These are phyloP conservation scores for Aspergillus glaucus DNA, from an alignment of 2,329 filamentous ascomycete species.

Conservation along the genomic window DNA sequence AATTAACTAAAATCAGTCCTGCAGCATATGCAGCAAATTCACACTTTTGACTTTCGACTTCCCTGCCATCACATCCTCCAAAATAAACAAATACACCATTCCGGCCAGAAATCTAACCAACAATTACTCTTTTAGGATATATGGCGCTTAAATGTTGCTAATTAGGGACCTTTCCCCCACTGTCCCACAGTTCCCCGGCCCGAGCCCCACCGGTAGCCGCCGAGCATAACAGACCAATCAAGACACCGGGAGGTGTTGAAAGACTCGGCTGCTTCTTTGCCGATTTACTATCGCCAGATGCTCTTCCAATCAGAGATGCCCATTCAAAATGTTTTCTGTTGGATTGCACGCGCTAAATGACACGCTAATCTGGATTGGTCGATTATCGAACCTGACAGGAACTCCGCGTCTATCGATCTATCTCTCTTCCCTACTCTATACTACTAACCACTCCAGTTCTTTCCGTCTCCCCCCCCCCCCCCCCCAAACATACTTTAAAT, in stretches of 20 bases:
- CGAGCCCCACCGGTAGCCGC: neutral
- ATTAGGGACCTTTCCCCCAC: constrained; percentile 6
- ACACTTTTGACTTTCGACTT: neutral
- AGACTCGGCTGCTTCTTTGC: neutral
- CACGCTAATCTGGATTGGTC: neutral
- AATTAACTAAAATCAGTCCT: neutral
- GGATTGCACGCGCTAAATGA: neutral
- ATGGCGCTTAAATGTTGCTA: constrained; percentile 14
- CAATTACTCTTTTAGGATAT: neutral
- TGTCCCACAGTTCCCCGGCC: neutral
- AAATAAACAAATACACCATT: too few species aligned
- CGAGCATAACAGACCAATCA: neutral
- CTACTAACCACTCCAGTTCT: neutral
- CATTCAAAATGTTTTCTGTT: neutral
- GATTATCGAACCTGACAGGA: neutral
- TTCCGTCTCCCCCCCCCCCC: neutral
- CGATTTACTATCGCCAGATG: neutral
- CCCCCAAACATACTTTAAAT: neutral
- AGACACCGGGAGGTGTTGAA: neutral
- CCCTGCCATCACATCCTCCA: too few species aligned
- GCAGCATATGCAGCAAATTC: neutral
- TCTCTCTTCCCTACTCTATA: constrained; percentile 2
- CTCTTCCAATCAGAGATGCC: neutral
- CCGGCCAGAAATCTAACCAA: neutral
- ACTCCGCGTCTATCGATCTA: neutral